Evolutionary conservation across 345 rosid genomes (phyloP).

Genomic region (Populus ilicifolia): DNA sequence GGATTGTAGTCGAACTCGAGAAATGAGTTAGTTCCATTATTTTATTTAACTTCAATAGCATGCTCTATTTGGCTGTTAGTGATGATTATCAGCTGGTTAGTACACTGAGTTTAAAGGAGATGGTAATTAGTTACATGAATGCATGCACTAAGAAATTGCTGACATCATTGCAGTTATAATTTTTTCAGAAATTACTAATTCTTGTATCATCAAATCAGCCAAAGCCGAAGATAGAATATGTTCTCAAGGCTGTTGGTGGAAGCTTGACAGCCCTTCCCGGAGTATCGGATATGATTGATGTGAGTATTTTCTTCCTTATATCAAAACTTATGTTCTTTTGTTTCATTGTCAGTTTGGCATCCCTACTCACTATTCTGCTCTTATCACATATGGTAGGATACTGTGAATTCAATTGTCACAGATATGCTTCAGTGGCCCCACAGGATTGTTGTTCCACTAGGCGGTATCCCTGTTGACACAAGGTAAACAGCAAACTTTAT

Average conservation of each 20-base stretch:
- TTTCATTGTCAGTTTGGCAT: background rate
- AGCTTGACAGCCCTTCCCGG: constrained; percentile 97
- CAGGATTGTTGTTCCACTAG: constrained; percentile 96
- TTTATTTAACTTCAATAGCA: background rate
- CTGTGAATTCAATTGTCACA: constrained; percentile 71
- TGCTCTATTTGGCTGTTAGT: background rate
- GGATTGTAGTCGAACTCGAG: background rate
- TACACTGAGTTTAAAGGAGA: background rate
- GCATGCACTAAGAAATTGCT: background rate
- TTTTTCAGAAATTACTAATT: constrained; percentile 20
- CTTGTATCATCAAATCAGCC: constrained; percentile 48
- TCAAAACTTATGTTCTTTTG: background rate
- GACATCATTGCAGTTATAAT: background rate
- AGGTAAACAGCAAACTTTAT: constrained; percentile 42
- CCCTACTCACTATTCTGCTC: background rate
- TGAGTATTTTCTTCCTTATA: constrained; percentile 34
- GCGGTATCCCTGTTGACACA: constrained; percentile 79
- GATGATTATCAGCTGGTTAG: background rate
- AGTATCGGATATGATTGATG: constrained; percentile 95
- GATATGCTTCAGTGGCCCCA: constrained; percentile 99
- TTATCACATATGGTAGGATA: constrained; percentile 53
- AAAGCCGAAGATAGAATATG: constrained; percentile 89
- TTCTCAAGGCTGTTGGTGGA: constrained; percentile 97
- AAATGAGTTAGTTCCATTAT: background rate
- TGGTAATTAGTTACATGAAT: background rate